Percentiles rank a stretch among this genome's conserved stretches.
Conservation (phyloP, 106 monocot species). For the Chionographis japonica region DNA sequence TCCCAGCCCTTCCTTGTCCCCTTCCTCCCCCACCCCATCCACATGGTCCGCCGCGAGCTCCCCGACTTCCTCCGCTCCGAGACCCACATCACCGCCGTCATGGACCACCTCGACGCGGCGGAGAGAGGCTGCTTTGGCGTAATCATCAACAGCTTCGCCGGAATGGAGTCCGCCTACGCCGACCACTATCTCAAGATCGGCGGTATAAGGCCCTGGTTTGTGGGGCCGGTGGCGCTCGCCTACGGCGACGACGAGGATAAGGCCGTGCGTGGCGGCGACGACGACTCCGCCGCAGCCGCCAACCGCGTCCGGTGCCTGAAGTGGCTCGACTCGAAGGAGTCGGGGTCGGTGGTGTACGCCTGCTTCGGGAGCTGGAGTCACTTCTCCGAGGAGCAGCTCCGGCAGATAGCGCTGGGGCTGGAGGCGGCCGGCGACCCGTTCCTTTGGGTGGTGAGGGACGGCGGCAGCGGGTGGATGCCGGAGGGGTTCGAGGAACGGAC, state of each 20-base stretch:
- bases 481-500: constrained; percentile 4
- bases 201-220: not conserved
- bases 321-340: no score
- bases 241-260: not conserved
- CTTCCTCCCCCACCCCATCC: constrained; percentile 6
- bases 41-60: constrained; percentile 1
- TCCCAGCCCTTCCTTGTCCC: constrained; percentile 10
- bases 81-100: no score
- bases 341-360: constrained; percentile 8
- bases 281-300: not conserved
- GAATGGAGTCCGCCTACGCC: constrained; percentile 12
- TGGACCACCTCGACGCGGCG: not conserved
- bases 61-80: constrained; percentile 7
- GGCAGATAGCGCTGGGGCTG: constrained; percentile 9
- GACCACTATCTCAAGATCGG: not conserved
- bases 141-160: constrained; percentile 5
- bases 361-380: constrained; percentile 21
- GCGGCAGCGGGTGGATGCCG: constrained; percentile 4
- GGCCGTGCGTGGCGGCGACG: constrained; percentile 1
- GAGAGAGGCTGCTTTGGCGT: not conserved
- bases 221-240: constrained; percentile 5
- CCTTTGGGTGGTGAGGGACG: constrained; percentile 15
- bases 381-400: constrained; percentile 6
- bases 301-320: not conserved
- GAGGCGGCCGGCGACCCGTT: constrained; percentile 7